A percentile compares a stretch with the other conserved stretches of the same genome.
phyloP scores from a whole-genome alignment of 2,329 filamentous ascomycete species.

The Lojkania enalia region DNA sequence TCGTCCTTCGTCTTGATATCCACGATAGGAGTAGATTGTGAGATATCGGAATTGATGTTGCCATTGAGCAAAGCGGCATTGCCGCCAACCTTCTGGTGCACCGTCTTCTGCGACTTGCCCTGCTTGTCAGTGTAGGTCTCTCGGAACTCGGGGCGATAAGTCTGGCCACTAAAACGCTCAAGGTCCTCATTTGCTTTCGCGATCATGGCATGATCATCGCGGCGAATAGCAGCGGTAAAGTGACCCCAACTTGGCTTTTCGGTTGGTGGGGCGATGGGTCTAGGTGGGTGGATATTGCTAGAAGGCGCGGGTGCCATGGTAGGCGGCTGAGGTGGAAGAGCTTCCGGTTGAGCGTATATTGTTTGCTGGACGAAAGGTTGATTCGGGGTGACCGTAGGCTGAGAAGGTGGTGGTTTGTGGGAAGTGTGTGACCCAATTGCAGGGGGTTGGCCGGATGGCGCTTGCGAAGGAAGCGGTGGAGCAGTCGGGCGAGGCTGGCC shows the following conservation, averaged over 20 bases:
- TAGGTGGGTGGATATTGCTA: slow-evolving; percentile 10
- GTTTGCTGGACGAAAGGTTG: slow-evolving; percentile 22
- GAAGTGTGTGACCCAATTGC: slow-evolving; percentile 28
- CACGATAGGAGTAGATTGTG: slow-evolving; percentile 12
- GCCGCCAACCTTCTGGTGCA: slow-evolving; percentile 32
- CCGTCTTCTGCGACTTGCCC: slow-evolving; percentile 33
- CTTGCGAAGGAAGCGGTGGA: slow-evolving; percentile 32
- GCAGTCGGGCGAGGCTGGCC: slow-evolving; percentile 47
- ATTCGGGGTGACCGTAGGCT: slow-evolving; percentile 20
- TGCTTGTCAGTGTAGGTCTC: slow-evolving; percentile 38
- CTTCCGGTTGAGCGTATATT: slow-evolving; percentile 25
- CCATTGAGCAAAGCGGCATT: slow-evolving; percentile 11
- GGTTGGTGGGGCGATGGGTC: slow-evolving; percentile 35
- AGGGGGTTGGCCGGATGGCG: slow-evolving; percentile 26
- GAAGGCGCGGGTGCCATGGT: slow-evolving; percentile 14
- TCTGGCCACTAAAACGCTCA: slow-evolving; percentile 31
- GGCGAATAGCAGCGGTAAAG: slow-evolving; percentile 34
- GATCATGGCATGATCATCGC: slow-evolving; percentile 31
- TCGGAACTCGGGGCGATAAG: slow-evolving; percentile 37
- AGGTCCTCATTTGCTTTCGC: slow-evolving; percentile 31
- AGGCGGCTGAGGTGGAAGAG: slow-evolving; percentile 18
- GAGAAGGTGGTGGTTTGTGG: slow-evolving; percentile 21
- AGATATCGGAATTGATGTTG: slow-evolving; percentile 1
- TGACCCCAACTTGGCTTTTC: slow-evolving; percentile 34
- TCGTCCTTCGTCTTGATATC: slow-evolving; percentile 37